Conservation (phyloP, 768 basidiomycete species). For the Austroboletus eburneus region DNA sequence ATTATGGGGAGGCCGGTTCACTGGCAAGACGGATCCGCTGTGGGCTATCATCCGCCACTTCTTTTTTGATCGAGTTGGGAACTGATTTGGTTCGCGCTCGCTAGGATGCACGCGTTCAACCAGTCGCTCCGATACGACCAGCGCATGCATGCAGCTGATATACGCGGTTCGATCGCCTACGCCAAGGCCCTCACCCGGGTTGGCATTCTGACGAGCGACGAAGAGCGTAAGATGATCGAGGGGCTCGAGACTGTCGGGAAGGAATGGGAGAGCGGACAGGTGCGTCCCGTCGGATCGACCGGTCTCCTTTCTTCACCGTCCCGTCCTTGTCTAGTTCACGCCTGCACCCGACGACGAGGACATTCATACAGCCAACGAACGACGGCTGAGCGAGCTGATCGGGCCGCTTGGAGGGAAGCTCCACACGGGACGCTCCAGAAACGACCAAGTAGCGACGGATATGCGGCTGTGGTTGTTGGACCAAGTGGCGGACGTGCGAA, state of each 20-base stretch:
- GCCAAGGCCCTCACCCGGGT: slow-evolving; percentile 79
- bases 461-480: slow-evolving; percentile 94
- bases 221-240: slow-evolving; percentile 65
- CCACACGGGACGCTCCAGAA: slow-evolving; percentile 94
- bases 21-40: slow-evolving; percentile 74
- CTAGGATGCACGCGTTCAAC: slow-evolving; percentile 96
- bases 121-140: slow-evolving; percentile 94
- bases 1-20: slow-evolving; percentile 87
- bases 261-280: slow-evolving; percentile 83
- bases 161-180: slow-evolving; percentile 93
- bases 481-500: slow-evolving; percentile 64
- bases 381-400: slow-evolving; percentile 88
- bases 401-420: slow-evolving; percentile 92
- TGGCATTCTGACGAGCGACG: slow-evolving; percentile 76
- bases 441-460: slow-evolving; percentile 98
- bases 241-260: slow-evolving; percentile 72
- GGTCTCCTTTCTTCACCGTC: neutral
- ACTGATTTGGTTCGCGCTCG: no score
- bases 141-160: slow-evolving; percentile 89
- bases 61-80: neutral
- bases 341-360: slow-evolving; percentile 91
- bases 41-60: slow-evolving; percentile 3
- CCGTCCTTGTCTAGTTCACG: slow-evolving; percentile 51
- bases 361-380: slow-evolving; percentile 98
- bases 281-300: no score